Percentiles rank a stretch among this genome's conserved stretches.
phyloP scores from a whole-genome alignment of 2,329 filamentous ascomycete species.

The Aspergillus ustus region DNA sequence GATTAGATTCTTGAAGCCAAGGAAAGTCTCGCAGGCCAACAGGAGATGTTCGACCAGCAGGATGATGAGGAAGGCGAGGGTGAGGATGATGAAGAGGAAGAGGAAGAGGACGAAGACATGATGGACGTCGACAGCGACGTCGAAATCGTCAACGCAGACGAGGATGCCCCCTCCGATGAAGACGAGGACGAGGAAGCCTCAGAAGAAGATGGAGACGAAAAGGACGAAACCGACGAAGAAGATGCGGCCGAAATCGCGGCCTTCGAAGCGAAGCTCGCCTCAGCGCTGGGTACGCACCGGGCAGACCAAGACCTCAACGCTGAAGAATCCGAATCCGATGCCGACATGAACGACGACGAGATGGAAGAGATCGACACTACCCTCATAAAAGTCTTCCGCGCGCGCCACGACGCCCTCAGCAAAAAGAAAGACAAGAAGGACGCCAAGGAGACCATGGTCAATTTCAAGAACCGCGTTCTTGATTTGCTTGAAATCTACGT shows the following conservation, averaged over 20 bases:
- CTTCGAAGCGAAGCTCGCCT: conserved; percentile 77
- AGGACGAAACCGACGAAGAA: conserved; percentile 39
- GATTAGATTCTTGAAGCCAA: conserved; percentile 71
- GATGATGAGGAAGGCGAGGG: conserved; percentile 62
- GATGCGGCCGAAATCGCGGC: conserved; percentile 59
- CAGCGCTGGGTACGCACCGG: conserved; percentile 73
- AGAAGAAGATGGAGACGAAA: conserved; percentile 47
- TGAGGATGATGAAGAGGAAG: conserved; percentile 40
- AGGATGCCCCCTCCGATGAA: conserved; percentile 25
- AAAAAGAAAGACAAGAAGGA: conserved; percentile 86
- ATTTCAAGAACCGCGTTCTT: conserved; percentile 92
- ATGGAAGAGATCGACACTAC: conserved; percentile 89
- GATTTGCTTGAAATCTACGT: conserved; percentile 86
- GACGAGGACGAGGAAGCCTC: conserved; percentile 37
- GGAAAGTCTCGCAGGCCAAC: conserved; percentile 81
- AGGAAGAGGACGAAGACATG: conserved; percentile 33
- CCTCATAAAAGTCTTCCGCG: conserved; percentile 82
- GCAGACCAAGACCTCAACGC: conserved; percentile 60
- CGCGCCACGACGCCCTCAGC: conserved; percentile 68
- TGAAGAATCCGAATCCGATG: conserved; percentile 62
- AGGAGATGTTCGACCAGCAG: conserved; percentile 79
- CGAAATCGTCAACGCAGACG: conserved; percentile 47
- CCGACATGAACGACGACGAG: conserved; percentile 92
- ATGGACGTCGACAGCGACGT: conserved; percentile 38
- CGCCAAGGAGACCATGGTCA: conserved; percentile 84